phyloP scores from a whole-genome alignment of 106 monocot genomes.

The Apostasia ramifera region DNA sequence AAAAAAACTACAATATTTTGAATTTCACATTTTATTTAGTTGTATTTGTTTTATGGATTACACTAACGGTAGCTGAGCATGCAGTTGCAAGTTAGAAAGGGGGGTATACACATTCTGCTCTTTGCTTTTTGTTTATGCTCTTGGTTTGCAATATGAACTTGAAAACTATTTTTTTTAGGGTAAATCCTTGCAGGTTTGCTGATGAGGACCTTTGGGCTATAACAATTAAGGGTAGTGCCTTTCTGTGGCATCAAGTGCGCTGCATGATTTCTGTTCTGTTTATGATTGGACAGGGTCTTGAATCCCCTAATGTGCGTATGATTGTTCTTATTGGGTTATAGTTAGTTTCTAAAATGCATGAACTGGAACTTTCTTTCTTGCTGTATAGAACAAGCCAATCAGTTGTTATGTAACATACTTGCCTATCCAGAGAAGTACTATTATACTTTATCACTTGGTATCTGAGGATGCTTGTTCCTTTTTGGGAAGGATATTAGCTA shows the following conservation, averaged over 20 bases:
- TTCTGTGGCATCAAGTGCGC: constrained; percentile 98
- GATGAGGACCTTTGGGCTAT: constrained; percentile 73
- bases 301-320: constrained; percentile 67
- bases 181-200: constrained; percentile 27
- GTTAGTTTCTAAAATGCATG: not conserved
- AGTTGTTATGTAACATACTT: too few relatives aligned
- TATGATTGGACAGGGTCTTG: constrained; percentile 88
- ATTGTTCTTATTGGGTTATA: not conserved
- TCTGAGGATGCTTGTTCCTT: too few relatives aligned
- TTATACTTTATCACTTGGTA: too few relatives aligned
- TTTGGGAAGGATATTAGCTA: not conserved
- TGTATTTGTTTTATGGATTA: too few relatives aligned
- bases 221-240: constrained; percentile 86
- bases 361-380: not conserved
- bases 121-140: too few relatives aligned
- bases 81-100: too few relatives aligned
- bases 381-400: too few relatives aligned
- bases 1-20: too few relatives aligned
- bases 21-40: too few relatives aligned
- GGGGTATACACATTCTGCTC: too few relatives aligned
- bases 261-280: constrained; percentile 96
- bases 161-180: not conserved
- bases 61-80: too few relatives aligned
- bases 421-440: too few relatives aligned
- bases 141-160: not conserved